Percentiles rank a stretch among this genome's conserved stretches.
Evolutionary conservation across 1,284 basidiomycete species (phyloP).

Genomic region (Trichosporon ovoides): DNA sequence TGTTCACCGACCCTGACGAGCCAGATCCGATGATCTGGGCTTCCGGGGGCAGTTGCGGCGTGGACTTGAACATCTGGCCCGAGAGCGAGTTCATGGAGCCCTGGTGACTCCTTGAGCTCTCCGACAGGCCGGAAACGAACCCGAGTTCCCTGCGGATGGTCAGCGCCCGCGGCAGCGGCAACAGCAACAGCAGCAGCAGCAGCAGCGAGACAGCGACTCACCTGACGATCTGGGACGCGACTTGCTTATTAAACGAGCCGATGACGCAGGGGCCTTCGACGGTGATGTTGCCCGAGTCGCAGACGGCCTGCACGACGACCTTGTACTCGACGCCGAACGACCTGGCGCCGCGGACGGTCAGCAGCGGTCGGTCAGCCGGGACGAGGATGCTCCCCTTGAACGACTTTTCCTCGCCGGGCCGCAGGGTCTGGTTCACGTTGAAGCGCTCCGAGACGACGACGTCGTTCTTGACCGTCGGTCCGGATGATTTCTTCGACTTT

Average conservation of each 20-base stretch:
- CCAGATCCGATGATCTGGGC: not conserved
- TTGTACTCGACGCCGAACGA: conserved; percentile 76
- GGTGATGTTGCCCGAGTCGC: conserved; percentile 61
- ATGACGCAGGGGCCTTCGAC: conserved; percentile 58
- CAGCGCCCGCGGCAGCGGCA: not conserved
- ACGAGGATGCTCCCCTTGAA: conserved; percentile 65
- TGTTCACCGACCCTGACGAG: not conserved
- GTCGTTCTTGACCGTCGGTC: conserved; percentile 56
- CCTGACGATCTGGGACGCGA: conserved; percentile 41
- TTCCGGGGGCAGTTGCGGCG: not conserved
- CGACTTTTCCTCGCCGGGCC: conserved; percentile 61
- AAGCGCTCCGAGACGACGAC: conserved; percentile 2
- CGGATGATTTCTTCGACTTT: conserved; percentile 55
- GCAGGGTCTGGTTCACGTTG: not conserved
- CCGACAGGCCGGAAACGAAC: conserved; percentile 36
- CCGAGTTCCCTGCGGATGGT: conserved; percentile 39
- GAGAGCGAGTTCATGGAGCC: conserved; percentile 4
- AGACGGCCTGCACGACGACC: conserved; percentile 66
- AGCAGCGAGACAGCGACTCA: conserved; percentile 20
- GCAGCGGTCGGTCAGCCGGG: conserved; percentile 64
- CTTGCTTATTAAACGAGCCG: conserved; percentile 32
- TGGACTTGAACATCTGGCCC: not conserved
- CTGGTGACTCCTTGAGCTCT: not conserved
- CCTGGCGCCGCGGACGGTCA: conserved; percentile 67
- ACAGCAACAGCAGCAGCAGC: not conserved